Evolutionary conservation across 1,284 basidiomycete genomes (phyloP).

Genomic region (Naganishia cerealis): DNA sequence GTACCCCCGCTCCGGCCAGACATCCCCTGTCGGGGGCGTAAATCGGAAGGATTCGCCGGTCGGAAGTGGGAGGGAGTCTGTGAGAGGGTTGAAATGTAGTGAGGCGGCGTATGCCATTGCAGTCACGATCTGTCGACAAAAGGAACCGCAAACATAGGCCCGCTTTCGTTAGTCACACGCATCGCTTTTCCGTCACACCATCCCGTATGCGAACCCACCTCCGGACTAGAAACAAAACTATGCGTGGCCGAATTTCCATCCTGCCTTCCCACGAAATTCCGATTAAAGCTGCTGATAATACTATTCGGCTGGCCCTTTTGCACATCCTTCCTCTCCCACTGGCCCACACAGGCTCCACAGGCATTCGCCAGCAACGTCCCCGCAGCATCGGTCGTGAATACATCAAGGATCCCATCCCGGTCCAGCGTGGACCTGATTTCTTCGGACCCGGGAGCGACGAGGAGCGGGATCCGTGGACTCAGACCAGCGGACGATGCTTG

Average conservation of each 20-base stretch:
- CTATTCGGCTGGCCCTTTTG: constrained; percentile 82
- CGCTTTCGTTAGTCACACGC: background rate
- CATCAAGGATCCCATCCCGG: constrained; percentile 77
- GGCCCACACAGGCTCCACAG: constrained; percentile 93
- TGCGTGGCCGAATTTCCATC: constrained; percentile 86
- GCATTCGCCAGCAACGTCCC: constrained; percentile 88
- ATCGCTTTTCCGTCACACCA: background rate
- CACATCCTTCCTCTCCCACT: constrained; percentile 83
- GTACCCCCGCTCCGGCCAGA: constrained; percentile 78
- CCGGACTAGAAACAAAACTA: constrained; percentile 85
- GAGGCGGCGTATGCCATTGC: constrained; percentile 83
- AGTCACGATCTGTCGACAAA: constrained; percentile 42
- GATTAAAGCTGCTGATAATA: constrained; percentile 90
- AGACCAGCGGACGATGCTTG: constrained; percentile 80
- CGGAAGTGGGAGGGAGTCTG: constrained; percentile 68
- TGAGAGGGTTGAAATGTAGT: constrained; percentile 81
- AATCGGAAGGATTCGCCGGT: constrained; percentile 78
- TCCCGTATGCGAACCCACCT: constrained; percentile 19
- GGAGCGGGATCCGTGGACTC: constrained; percentile 75
- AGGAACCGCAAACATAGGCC: background rate
- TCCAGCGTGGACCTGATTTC: constrained; percentile 94
- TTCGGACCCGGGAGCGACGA: constrained; percentile 91
- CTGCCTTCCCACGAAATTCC: constrained; percentile 51
- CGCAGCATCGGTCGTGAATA: constrained; percentile 73
- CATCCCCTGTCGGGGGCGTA: constrained; percentile 73